Evolutionary conservation across 176 grass and related monocot genomes (phyloP).

Genomic region (Lolium multiflorum): DNA sequence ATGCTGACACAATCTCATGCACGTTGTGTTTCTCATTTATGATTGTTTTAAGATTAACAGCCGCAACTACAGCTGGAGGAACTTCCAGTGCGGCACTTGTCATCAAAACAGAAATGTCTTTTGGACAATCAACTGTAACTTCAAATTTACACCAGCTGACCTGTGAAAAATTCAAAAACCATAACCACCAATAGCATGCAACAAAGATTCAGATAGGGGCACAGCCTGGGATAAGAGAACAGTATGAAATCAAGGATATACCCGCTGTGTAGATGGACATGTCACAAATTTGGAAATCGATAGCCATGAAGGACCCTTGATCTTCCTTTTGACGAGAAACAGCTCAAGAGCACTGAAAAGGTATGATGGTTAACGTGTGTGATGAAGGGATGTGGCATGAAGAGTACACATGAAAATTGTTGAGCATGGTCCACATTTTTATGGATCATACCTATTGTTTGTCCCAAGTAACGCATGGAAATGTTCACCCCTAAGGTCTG

Average conservation of each 20-base stretch:
- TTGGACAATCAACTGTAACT: slow-evolving; percentile 80
- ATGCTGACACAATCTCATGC: slow-evolving; percentile 97
- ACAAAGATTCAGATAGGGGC: slow-evolving; percentile 16
- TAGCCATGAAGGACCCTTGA: slow-evolving; percentile 95
- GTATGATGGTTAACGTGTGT: slow-evolving; percentile 33
- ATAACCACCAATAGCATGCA: not conserved
- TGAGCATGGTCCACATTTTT: not conserved
- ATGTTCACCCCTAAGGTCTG: slow-evolving; percentile 80
- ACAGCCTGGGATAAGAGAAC: not conserved
- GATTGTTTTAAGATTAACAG: slow-evolving; percentile 95
- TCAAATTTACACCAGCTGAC: slow-evolving; percentile 99
- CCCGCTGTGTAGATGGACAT: slow-evolving; percentile 63
- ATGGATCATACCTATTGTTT: slow-evolving; percentile 70
- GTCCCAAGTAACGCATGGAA: slow-evolving; percentile 92
- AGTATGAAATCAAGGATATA: slow-evolving; percentile 33
- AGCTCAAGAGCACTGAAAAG: slow-evolving; percentile 86
- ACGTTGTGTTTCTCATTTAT: slow-evolving; percentile 81
- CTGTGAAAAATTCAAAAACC: slow-evolving; percentile 61
- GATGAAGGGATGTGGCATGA: slow-evolving; percentile 33
- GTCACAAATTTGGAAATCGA: slow-evolving; percentile 77
- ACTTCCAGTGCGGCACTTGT: slow-evolving; percentile 64
- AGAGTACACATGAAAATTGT: slow-evolving; percentile 13
- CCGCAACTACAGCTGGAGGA: slow-evolving; percentile 74
- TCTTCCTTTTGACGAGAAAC: slow-evolving; percentile 93
- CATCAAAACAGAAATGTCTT: slow-evolving; percentile 74